Evolutionary conservation across 805 yeast genomes (phyloP).

Genomic region (Monosporozyma servazzii): DNA sequence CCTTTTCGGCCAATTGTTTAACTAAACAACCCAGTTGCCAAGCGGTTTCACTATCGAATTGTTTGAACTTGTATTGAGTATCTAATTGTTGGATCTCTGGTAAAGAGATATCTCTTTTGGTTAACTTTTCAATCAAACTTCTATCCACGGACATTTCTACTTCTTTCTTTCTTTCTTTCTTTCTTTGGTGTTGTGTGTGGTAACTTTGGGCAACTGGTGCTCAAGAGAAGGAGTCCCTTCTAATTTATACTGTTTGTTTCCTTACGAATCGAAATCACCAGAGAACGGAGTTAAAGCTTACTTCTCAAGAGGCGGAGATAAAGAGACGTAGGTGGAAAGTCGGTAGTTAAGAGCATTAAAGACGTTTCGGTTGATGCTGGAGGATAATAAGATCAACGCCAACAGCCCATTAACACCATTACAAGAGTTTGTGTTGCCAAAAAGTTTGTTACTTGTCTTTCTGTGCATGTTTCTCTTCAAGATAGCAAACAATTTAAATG

Average conservation of each 20-base stretch:
- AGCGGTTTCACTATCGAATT: constrained; percentile 32
- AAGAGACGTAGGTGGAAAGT: no score
- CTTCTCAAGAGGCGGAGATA: neutral
- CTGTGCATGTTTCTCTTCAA: no score
- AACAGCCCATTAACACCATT: no score
- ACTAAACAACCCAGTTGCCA: constrained; percentile 40
- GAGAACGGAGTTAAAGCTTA: constrained; percentile 1
- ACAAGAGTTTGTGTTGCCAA: no score
- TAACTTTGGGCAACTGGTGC: neutral
- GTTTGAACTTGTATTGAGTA: constrained; percentile 5
- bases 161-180: no score
- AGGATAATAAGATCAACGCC: no score
- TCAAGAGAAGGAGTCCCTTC: no score
- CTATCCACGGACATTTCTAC: constrained; percentile 2
- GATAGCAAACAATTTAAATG: neutral
- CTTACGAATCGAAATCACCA: neutral
- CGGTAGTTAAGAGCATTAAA: no score
- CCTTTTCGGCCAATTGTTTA: constrained; percentile 27
- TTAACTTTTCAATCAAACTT: constrained; percentile 1
- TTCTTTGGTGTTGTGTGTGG: neutral
- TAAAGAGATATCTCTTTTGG: constrained; percentile 6
- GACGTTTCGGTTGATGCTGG: no score
- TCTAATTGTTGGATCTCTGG: constrained; percentile 13
- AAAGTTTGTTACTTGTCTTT: no score
- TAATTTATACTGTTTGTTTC: no score